Base-by-base conservation (phyloP, 177 flowering plant species). In the Vitis hybrid region DNA sequence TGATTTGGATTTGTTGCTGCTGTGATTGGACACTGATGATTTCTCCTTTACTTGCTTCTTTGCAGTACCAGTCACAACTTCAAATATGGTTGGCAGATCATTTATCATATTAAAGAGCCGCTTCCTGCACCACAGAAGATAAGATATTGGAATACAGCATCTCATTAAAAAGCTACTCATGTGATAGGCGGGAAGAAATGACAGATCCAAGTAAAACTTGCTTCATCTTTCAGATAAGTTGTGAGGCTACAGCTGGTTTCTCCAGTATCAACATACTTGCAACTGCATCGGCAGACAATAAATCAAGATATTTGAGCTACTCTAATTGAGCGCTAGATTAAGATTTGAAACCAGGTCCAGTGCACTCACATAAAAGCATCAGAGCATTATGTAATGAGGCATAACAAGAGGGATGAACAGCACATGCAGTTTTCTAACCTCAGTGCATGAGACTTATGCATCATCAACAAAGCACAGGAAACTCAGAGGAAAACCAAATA, bases 11-110 rank as follows among this genome's bases (percentile, higher is more conserved):
- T 85, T 93, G 88, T 50, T 87, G 86, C 88, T 79, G 70, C 88
- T 82, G 72, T 82, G 83, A 77, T 87, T 82, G 48, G 90, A 76
- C 31, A 77, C 79, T 5, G 89, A 75, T 21, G 87, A 77, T 68
- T 89, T 93, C 56, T 91, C 92, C 75, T 81, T 88, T 21, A 59
- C 58, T 71, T 79, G 89, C 73, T 88, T 90, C 81, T 90, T 90
- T 10, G 72, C 91, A 61, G 68, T 55, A 52, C 93, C 92, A 21
- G 85, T 87, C 74, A 91, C 98, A 64, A 87, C 85, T 81, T 92
- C 98, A 76, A 82, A 90, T 65, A 92, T 79, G 26, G 98, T 87
- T 22, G 94, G 98, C 22, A 90, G 83, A 21, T 92, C 96, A 82
- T 92, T 90, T 29, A 92, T 85, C 94, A 92, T 84, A 69, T 75